Evolutionary conservation across 768 basidiomycete species (phyloP), one percentile per base, ranked within the genome.

Genomic region (Hypsizygus marmoreus): DNA sequence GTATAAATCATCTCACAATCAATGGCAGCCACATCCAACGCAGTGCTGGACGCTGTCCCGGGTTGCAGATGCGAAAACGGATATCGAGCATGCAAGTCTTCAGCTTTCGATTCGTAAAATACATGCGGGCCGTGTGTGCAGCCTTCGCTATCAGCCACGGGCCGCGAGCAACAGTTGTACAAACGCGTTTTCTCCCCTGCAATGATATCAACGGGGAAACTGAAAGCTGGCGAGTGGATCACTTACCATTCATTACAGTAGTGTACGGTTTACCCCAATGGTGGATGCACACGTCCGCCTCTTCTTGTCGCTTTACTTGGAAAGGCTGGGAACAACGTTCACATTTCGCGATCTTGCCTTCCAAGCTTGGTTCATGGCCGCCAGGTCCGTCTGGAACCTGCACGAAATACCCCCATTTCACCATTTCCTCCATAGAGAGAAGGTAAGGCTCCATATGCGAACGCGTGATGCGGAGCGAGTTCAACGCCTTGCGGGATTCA

Each of bases 1-100:
- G 92, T 89, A 68, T 95, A 93, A 7, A 97, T 76, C 90, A 98
- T 93, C 67, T 99, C 97, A 60, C 97, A 98, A 63, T 99, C 97
- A 39, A 98, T 72, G 0, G 91, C 91, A 4, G 85, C 89, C 4
- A 97, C 79, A 45, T 94, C 89, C 34, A 91, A 68, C 1, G 77
- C 71, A 1, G 57, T 55, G 14, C 51, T 58, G 12, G 52, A 34
- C 9, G 57, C 24, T 32, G 64, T 51, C 6, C 67, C 48, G 4
- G 66, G 47, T 9, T 59, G 59, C 38, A 71, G 61, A 41, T 57
- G 65, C 34, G 91, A 81, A 66, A 94, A 97, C 0, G 86, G 65
- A 45, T 91, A 82, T 13, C 92, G 82, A 4, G 75, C 62, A 63
- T 95, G 93, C 5, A 95, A 74, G 11, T 76, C 75, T 31, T 73